Conservation (phyloP, 371 early-diverging fungal species). For the Parasitella parasitica region DNA sequence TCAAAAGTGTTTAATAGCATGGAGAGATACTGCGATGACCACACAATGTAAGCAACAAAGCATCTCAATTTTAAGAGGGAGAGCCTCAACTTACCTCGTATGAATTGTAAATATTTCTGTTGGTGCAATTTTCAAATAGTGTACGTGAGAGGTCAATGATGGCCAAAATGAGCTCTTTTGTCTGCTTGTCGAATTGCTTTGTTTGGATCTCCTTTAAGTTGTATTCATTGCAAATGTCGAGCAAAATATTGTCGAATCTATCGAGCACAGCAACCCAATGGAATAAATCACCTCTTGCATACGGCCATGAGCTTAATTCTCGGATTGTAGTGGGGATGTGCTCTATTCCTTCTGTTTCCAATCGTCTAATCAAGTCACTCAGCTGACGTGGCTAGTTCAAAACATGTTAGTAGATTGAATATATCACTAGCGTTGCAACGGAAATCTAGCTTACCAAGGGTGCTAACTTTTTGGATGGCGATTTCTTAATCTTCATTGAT, state of each 20-base stretch:
- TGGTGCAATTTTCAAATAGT: constrained; percentile 93
- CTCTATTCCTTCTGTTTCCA: constrained; percentile 56
- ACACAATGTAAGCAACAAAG: no score
- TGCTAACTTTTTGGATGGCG: constrained; percentile 9
- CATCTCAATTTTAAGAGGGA: no score
- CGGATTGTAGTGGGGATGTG: constrained; percentile 56
- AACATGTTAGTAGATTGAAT: neutral
- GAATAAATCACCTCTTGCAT: constrained; percentile 88
- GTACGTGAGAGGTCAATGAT: constrained; percentile 75
- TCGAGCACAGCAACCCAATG: constrained; percentile 94
- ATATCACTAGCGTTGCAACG: neutral
- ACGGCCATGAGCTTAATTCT: constrained; percentile 67
- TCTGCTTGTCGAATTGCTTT: constrained; percentile 51
- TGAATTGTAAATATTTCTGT: constrained; percentile 90
- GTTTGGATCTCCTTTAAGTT: constrained; percentile 64
- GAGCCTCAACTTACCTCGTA: constrained; percentile 90
- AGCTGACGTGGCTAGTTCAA: constrained; percentile 54
- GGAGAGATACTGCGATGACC: neutral
- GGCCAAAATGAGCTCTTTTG: constrained; percentile 63
- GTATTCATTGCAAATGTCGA: constrained; percentile 60
- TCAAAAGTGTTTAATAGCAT: constrained; percentile 68
- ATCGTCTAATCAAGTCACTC: constrained; percentile 54
- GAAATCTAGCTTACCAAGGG: constrained; percentile 6
- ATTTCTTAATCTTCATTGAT: constrained; percentile 18
- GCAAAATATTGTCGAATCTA: constrained; percentile 86